These are phyloP conservation scores for Myochromella boudieri DNA, from an alignment of 768 basidiomycete genomes.

Conservation along the genomic window DNA sequence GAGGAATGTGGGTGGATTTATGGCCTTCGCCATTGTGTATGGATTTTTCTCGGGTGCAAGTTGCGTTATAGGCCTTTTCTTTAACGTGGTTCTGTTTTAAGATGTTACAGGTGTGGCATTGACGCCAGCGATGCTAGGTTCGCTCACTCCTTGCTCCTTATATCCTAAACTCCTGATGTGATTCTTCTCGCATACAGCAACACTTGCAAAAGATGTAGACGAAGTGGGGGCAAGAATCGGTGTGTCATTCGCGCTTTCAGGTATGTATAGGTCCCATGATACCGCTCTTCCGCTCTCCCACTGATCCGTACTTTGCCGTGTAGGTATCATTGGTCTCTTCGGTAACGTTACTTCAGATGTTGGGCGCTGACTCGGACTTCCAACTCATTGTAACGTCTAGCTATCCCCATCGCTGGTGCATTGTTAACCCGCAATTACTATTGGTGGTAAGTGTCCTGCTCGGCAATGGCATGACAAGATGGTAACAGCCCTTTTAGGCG, in stretches of 20 bases:
- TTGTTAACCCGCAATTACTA: slow-evolving; percentile 41
- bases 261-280: slow-evolving; percentile 21
- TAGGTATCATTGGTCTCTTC: slow-evolving; percentile 30
- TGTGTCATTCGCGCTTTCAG: slow-evolving; percentile 39
- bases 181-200: slow-evolving; percentile 14
- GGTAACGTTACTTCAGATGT: slow-evolving; percentile 25
- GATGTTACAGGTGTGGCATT: slow-evolving; percentile 17
- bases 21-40: slow-evolving; percentile 40
- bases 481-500: neutral
- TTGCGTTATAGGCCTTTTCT: slow-evolving; percentile 6
- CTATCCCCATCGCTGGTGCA: slow-evolving; percentile 49
- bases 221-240: slow-evolving; percentile 50
- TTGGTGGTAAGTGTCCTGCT: slow-evolving; percentile 34
- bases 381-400: slow-evolving; percentile 16
- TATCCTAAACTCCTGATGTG: neutral
- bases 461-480: neutral
- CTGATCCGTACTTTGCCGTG: too few species aligned
- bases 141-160: neutral
- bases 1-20: slow-evolving; percentile 28
- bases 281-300: neutral
- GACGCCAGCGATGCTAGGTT: slow-evolving; percentile 29
- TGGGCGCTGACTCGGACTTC: neutral
- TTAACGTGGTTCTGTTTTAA: neutral
- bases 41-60: slow-evolving; percentile 47
- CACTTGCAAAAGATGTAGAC: slow-evolving; percentile 35